Conservation (phyloP, 1,284 basidiomycete species). For the Ceratobasidium sp. region DNA sequence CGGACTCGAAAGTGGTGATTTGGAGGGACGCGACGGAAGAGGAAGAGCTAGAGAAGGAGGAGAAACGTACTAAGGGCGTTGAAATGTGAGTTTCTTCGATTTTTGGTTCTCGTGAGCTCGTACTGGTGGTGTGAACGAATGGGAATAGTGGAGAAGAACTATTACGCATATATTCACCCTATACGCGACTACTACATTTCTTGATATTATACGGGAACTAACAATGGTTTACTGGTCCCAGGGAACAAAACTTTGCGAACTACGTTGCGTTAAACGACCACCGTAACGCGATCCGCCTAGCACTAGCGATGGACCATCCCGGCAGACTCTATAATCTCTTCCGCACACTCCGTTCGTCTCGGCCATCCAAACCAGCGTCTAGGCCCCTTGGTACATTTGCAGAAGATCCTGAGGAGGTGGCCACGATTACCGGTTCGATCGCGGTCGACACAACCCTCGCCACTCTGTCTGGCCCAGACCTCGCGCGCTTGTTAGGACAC, state of each 20-base stretch:
- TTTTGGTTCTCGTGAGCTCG: too few relatives aligned
- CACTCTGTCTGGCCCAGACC: conserved; percentile 77
- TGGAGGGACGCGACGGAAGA: conserved; percentile 95
- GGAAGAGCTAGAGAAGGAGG: conserved; percentile 79
- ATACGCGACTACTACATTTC: not conserved
- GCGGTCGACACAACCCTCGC: conserved; percentile 87
- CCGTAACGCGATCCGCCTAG: conserved; percentile 89
- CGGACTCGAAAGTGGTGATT: conserved; percentile 92
- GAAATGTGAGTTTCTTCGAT: conserved; percentile 14
- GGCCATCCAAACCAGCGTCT: conserved; percentile 2
- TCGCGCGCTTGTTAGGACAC: conserved; percentile 86
- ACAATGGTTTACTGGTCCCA: conserved; percentile 55
- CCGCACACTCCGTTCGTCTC: conserved; percentile 66
- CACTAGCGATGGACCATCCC: conserved; percentile 93
- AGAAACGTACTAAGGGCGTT: conserved; percentile 69
- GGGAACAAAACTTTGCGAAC: conserved; percentile 96
- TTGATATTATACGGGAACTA: not conserved
- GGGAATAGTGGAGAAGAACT: not conserved
- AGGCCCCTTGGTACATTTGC: conserved; percentile 45
- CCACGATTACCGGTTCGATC: conserved; percentile 72
- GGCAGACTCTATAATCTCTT: conserved; percentile 89
- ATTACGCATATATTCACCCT: not conserved
- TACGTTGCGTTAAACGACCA: conserved; percentile 92
- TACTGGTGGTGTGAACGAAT: not conserved
- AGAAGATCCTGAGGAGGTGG: conserved; percentile 27